Evolutionary conservation across 108 stramenopile species (phyloP), one percentile per base, ranked within the genome.

Genomic region (Cyclotella baltica): DNA sequence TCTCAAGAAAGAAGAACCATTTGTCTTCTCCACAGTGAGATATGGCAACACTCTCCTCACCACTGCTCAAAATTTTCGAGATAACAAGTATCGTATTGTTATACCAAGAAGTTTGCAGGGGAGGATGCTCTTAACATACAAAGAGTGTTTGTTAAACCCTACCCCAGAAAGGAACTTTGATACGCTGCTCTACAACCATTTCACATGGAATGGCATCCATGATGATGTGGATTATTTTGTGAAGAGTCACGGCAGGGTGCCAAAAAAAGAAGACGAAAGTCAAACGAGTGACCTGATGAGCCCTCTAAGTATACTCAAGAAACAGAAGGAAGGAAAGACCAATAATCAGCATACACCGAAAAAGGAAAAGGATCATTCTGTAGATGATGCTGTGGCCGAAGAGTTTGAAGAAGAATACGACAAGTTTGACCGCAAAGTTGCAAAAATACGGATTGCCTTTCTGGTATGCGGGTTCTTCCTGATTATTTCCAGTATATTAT

Each of bases 171-270:
- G 76, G 28, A 77, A 77, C 48, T 77, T 77, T 70, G 76, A 77
- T 30, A 63, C 76, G 4, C 36, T 77, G 29, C 61, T 77, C 20
- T 77, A 77, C 61, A 77, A 77, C 33, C 76, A 77, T 63, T 77
- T 77, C 37, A 77, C 76, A 30, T 77, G 76, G 76, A 77, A 77
- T 77, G 76, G 76, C 22, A 77, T 77, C 47, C 76, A 77, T 36
- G 76, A 77, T 62, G 76, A 77, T 31, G 76, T 77, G 3, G 76
- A 70, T 30, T 77, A 64, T 22, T 77, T 77, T 63, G 76, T 77
- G 48, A 77, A 77, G 48, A 69, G 34, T 36, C 10, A 51, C 18
- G 76, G 76, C 20, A 55, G 52, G 27, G 18, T 77, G 31, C 76
- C 61, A 18, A 77, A 70, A 50, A 70, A 77, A 40, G 62, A 61